Base-by-base conservation (phyloP, 805 yeast genomes). In the Candida andamanensis region DNA sequence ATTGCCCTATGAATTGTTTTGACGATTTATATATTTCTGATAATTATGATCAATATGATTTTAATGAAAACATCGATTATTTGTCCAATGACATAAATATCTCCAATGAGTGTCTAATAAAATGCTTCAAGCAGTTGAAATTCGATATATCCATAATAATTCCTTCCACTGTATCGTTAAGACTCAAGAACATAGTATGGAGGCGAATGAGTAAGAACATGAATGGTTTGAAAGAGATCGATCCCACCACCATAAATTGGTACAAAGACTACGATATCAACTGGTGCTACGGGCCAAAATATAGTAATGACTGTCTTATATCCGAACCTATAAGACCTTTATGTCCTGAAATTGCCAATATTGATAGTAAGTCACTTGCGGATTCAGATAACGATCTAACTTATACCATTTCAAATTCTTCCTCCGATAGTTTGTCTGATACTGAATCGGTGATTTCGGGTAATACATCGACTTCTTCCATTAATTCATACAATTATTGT, bases 191-290 rank as follows among this genome's bases (percentile, higher is more conserved):
- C 37, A 49, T 54, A 0, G 50, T 65, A 28, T 65, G 72, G 72
- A 54, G 72, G 36, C 42, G 69, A 30, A 52, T 58, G 45, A 42
- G 42, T 36, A 61, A 63, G 40, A 58, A 57, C 33, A 39, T 58
- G 26, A 31, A 45, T 24, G 18, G 44, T 5, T 46, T 65, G 15
- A 27, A 31, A 12, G 63, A 58, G 31, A 37, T 67, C 6, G 47
- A 60, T 33, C 78, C 80, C 1, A 50, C 58, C 4, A 39, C 40
- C 21, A 72, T 74, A 24, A 73, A 74, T 49, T 74, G 80, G 80
- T 63, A 59, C 43, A 74, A 74, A 45, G 63, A 57, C 35, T 69
- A 70, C 37, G 80, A 74, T 44, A 63, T 71, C 29, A 74, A 78
- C 4, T 72, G 74, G 59, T 56, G 74, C 30, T 74, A 67, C 43